Percentiles rank a stretch among this genome's conserved stretches.
These are phyloP conservation scores for Aspergillus incahuasiensis DNA, from an alignment of 495 filamentous ascomycete genomes.

Conservation along the genomic window DNA sequence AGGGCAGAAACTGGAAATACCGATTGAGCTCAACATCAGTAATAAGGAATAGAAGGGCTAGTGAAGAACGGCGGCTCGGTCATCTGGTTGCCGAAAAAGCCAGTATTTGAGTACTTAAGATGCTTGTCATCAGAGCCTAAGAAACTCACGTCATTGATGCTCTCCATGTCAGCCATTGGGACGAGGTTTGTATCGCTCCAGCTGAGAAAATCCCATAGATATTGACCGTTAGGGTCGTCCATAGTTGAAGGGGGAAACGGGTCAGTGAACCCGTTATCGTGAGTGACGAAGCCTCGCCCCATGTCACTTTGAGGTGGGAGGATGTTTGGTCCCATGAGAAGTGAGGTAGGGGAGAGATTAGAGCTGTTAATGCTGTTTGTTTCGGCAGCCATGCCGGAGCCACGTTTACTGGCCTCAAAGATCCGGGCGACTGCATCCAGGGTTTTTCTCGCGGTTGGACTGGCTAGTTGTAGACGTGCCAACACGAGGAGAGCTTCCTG, in stretches of 20 bases:
- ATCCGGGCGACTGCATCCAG: constrained; percentile 65
- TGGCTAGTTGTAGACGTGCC: constrained; percentile 65
- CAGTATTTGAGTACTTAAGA: constrained; percentile 22
- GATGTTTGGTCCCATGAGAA: constrained; percentile 4
- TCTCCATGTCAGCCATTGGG: constrained; percentile 34
- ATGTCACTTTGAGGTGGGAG: constrained; percentile 20
- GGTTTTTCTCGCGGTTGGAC: constrained; percentile 63
- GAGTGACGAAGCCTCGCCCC: constrained; percentile 13
- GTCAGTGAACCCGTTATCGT: constrained; percentile 26
- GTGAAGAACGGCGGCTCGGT: constrained; percentile 27
- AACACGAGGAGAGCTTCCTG: constrained; percentile 64
- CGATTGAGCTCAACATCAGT: constrained; percentile 12
- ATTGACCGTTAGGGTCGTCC: constrained; percentile 33
- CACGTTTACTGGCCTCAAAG: constrained; percentile 55
- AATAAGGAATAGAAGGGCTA: constrained; percentile 22
- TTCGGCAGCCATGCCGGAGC: constrained; percentile 16
- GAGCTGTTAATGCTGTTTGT: constrained; percentile 9
- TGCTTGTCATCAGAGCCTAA: constrained; percentile 30
- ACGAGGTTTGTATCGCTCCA: constrained; percentile 39
- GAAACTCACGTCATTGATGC: constrained; percentile 21
- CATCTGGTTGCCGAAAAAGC: constrained; percentile 26
- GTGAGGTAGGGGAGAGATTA: constrained; percentile 16
- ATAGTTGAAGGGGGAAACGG: constrained; percentile 26
- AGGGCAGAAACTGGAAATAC: not conserved
- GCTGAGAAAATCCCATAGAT: constrained; percentile 43